A percentile compares a stretch with the other conserved stretches of the same genome.
phyloP scores from a whole-genome alignment of 225 moss, liverwort and hornwort species.

The Anthoceros angustus region DNA sequence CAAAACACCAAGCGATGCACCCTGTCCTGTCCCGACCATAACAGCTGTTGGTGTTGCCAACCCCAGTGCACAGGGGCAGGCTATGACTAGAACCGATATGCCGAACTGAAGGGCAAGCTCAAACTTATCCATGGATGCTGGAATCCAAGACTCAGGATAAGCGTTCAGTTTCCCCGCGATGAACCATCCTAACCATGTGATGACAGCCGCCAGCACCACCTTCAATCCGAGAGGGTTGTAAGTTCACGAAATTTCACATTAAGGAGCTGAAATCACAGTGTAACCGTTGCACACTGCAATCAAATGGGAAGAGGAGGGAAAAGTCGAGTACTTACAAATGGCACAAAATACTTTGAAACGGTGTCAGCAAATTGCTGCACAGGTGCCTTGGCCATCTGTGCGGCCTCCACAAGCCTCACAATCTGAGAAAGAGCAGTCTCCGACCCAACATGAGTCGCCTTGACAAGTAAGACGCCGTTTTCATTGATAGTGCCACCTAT shows the following conservation, averaged over 20 bases:
- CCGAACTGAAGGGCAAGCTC: slow-evolving; percentile 82
- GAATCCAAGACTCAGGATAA: slow-evolving; percentile 73
- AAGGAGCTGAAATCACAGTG: not conserved
- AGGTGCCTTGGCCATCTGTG: slow-evolving; percentile 95
- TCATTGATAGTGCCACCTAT: slow-evolving; percentile 84
- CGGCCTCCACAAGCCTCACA: slow-evolving; percentile 82
- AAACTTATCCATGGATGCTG: slow-evolving; percentile 44
- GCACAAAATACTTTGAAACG: slow-evolving; percentile 1
- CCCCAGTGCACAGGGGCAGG: slow-evolving; percentile 46
- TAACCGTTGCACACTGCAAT: not conserved
- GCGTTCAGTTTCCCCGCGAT: slow-evolving; percentile 32
- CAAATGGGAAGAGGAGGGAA: not conserved
- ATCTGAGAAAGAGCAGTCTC: slow-evolving; percentile 85
- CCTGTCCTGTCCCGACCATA: slow-evolving; percentile 48
- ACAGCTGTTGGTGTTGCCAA: slow-evolving; percentile 51
- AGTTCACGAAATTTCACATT: not conserved
- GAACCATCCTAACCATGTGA: slow-evolving; percentile 56
- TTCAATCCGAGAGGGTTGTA: slow-evolving; percentile 7
- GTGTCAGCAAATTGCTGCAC: slow-evolving; percentile 83
- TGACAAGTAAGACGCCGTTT: slow-evolving; percentile 72
- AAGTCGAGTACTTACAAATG: slow-evolving; percentile 15
- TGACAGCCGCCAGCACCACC: slow-evolving; percentile 57
- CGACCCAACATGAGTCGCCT: slow-evolving; percentile 65
- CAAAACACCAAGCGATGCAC: slow-evolving; percentile 35
- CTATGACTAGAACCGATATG: slow-evolving; percentile 54